Evolutionary conservation across 1,284 basidiomycete genomes (phyloP).

Genomic region (Ceratobasidium sp.): DNA sequence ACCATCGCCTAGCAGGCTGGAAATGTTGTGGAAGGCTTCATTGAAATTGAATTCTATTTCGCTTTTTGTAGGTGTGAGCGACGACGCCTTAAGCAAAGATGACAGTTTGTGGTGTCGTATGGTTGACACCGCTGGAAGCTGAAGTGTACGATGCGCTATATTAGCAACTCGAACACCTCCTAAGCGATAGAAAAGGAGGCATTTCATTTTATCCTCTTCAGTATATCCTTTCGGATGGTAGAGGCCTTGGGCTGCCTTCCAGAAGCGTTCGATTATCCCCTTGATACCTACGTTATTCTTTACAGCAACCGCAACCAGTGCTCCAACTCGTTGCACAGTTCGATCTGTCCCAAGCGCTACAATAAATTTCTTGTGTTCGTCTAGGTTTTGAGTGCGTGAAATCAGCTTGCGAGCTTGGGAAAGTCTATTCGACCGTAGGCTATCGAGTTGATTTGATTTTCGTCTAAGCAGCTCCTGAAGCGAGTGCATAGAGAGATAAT

Average conservation of each 20-base stretch:
- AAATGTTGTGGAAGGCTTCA: neutral
- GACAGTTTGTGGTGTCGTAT: neutral
- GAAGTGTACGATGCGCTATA: neutral
- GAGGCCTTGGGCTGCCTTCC: neutral
- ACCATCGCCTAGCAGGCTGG: neutral
- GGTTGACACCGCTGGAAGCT: neutral
- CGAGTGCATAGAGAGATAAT: neutral
- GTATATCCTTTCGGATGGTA: neutral
- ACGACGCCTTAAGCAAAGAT: neutral
- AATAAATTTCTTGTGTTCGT: neutral
- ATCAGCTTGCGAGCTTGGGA: neutral
- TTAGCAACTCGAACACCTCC: neutral
- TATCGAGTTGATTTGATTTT: neutral
- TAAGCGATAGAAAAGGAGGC: neutral
- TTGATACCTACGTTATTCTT: neutral
- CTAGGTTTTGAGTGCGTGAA: neutral
- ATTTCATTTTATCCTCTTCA: constrained; percentile 1
- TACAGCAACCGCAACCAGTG: neutral
- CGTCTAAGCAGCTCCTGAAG: neutral
- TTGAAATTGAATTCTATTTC: neutral
- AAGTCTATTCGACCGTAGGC: neutral
- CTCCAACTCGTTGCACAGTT: neutral
- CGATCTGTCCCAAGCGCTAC: neutral
- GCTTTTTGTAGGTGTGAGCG: neutral
- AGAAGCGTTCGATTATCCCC: neutral